Evolutionary conservation across 2,329 filamentous ascomycete genomes (phyloP), one percentile per base, ranked within the genome.

Genomic region (Hirsutella thompsonii): DNA sequence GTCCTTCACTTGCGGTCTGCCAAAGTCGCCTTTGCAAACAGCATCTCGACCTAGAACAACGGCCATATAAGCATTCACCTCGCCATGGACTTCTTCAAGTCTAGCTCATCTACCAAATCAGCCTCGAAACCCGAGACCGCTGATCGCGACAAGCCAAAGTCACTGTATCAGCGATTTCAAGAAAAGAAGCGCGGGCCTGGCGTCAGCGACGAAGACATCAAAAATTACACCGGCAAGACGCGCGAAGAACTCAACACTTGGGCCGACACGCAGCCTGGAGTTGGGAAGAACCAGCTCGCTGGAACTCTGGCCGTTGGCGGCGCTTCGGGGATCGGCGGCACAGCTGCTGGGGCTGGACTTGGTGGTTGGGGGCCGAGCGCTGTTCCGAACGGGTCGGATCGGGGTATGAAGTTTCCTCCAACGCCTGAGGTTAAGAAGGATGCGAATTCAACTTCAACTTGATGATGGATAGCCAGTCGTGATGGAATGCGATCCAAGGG

Each of bases 171-270:
- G 28, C 52, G 56, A 41, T 54, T 49, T 43, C 53, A 57, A 39
- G 54, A 55, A 36, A 51, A 53, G 34, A 62, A 61, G 46, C 50
- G 49, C 30, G 48, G 52, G 36, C 39, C 43, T 10, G 48, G 51
- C 19, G 54, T 62, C 36, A 59, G 55, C 45, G 62, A 66, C 43
- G 60, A 61, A 10, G 62, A 64, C 44, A 47, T 67, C 21, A 38
- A 53, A 21, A 64, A 63, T 45, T 63, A 64, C 55, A 65, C 62
- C 28, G 63, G 64, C 49, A 66, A 57, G 47, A 50, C 49, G 23
- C 55, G 57, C 32, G 53, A 52, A 2, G 51, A 60, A 48, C 51
- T 67, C 39, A 50, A 54, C 19, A 28, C 49, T 2, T 66, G 63
- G 63, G 56, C 58, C n/a, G 58, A 57, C 20, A 52, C 50, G 4